phyloP scores from a whole-genome alignment of 2,329 filamentous ascomycete genomes.

The Drechslerella stenobrocha region DNA sequence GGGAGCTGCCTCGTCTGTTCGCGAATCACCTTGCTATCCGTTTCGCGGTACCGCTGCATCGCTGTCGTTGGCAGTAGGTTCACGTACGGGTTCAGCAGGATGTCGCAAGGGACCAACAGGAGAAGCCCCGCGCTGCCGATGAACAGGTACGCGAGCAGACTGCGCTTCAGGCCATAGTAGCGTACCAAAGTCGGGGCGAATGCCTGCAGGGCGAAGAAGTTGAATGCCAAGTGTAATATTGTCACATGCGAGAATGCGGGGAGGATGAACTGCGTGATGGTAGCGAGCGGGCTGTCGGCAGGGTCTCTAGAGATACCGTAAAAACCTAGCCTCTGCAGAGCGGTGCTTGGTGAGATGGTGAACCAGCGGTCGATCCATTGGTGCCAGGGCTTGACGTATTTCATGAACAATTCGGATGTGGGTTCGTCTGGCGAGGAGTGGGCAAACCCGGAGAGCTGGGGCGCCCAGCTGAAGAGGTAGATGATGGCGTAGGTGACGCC shows the following conservation, averaged over 20 bases:
- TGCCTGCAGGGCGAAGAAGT: constrained; percentile 40
- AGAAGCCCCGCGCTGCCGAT: constrained; percentile 9
- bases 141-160: constrained; percentile 6
- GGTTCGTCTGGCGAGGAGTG: neutral
- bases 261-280: constrained; percentile 27
- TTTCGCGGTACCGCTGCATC: constrained; percentile 1
- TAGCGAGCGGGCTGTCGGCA: neutral
- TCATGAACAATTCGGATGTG: constrained; percentile 8
- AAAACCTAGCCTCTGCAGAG: constrained; percentile 14
- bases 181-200: constrained; percentile 28
- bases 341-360: constrained; percentile 13
- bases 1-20: neutral
- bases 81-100: constrained; percentile 22
- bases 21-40: constrained; percentile 3
- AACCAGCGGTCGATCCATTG: constrained; percentile 15
- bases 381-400: constrained; percentile 30
- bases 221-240: constrained; percentile 34
- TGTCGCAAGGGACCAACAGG: constrained; percentile 5
- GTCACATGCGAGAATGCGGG: constrained; percentile 22
- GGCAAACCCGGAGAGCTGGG: neutral
- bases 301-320: neutral
- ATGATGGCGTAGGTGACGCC: constrained; percentile 21
- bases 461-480: constrained; percentile 23
- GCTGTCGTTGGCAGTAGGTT: neutral
- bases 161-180: constrained; percentile 31